Evolutionary conservation across 2,329 filamentous ascomycete genomes (phyloP).

Genomic region (Fusarium floridanum): DNA sequence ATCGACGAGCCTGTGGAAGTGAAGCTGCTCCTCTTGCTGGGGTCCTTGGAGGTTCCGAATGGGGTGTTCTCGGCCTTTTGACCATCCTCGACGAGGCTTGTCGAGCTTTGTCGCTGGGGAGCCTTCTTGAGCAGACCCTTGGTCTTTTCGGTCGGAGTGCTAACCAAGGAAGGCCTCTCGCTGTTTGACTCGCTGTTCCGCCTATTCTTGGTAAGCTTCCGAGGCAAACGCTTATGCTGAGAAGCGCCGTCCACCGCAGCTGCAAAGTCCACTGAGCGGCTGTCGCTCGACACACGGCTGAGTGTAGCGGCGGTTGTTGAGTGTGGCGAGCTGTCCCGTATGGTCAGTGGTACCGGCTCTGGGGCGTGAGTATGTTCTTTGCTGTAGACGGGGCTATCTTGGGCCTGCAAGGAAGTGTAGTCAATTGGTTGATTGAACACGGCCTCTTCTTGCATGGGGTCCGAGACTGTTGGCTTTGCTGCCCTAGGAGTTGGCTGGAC

Average conservation of each 20-base stretch:
- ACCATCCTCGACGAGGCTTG: conserved; percentile 41
- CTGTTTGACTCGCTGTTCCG: conserved; percentile 52
- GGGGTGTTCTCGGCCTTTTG: conserved; percentile 42
- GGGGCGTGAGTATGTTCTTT: conserved; percentile 35
- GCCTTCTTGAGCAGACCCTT: conserved; percentile 56
- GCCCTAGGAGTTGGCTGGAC: conserved; percentile 10
- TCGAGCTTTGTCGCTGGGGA: conserved; percentile 48
- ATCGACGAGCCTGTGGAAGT: conserved; percentile 43
- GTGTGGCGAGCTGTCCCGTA: conserved; percentile 42
- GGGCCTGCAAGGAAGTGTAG: conserved; percentile 40
- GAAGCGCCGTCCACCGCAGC: conserved; percentile 42
- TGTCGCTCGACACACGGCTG: conserved; percentile 52
- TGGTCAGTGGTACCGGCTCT: conserved; percentile 35
- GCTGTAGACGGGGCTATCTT: conserved; percentile 45
- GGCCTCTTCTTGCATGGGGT: conserved; percentile 50
- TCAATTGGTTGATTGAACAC: conserved; percentile 52
- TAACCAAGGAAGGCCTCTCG: conserved; percentile 45
- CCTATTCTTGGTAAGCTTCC: conserved; percentile 59
- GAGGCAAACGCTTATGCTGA: conserved; percentile 53
- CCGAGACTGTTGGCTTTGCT: conserved; percentile 28
- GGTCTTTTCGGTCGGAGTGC: conserved; percentile 28
- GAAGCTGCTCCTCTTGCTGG: conserved; percentile 41
- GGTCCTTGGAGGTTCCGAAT: conserved; percentile 39
- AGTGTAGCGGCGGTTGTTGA: conserved; percentile 37
- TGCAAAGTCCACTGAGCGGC: conserved; percentile 47